A percentile compares a stretch with the other conserved stretches of the same genome.
Evolutionary conservation across 1,284 basidiomycete species (phyloP).

Genomic region (Tausonia pullulans): DNA sequence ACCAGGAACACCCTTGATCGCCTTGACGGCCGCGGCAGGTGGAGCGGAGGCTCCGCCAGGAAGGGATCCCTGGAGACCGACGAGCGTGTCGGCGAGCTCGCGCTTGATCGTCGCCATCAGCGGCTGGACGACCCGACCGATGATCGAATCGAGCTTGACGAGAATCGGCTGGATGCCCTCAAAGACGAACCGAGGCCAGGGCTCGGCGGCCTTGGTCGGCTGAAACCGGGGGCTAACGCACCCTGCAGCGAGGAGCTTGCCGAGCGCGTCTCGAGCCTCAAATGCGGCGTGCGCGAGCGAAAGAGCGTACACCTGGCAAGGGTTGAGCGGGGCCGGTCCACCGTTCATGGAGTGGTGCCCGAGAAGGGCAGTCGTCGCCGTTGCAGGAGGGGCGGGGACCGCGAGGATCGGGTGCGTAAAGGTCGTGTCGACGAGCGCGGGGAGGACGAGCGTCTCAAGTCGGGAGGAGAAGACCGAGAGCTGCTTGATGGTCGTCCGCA

Average conservation of each 20-base stretch:
- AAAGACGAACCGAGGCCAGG: constrained; percentile 36
- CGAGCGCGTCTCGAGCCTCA: constrained; percentile 35
- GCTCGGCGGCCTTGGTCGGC: constrained; percentile 31
- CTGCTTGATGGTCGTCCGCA: constrained; percentile 15
- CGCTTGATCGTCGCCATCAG: constrained; percentile 30
- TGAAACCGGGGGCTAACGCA: constrained; percentile 10
- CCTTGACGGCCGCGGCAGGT: not conserved
- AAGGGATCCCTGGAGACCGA: constrained; percentile 24
- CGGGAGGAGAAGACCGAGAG: constrained; percentile 24
- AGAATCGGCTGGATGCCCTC: constrained; percentile 49
- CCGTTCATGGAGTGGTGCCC: too few relatives aligned
- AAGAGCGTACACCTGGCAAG: constrained; percentile 32
- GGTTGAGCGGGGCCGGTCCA: constrained; percentile 25
- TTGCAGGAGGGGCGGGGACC: constrained; percentile 14
- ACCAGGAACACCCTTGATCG: constrained; percentile 17
- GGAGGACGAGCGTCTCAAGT: constrained; percentile 34
- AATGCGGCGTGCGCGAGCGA: constrained; percentile 35
- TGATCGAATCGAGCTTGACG: constrained; percentile 41
- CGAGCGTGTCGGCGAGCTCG: constrained; percentile 30
- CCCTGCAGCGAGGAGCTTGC: not conserved
- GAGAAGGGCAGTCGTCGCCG: too few relatives aligned
- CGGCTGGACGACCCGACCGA: constrained; percentile 35
- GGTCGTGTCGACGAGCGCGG: constrained; percentile 31
- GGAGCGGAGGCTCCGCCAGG: constrained; percentile 18
- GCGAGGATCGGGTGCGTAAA: constrained; percentile 30